A percentile compares a stretch with the other conserved stretches of the same genome.
phyloP scores from a whole-genome alignment of 257 asterid genomes.

The Primulina eburnea region DNA sequence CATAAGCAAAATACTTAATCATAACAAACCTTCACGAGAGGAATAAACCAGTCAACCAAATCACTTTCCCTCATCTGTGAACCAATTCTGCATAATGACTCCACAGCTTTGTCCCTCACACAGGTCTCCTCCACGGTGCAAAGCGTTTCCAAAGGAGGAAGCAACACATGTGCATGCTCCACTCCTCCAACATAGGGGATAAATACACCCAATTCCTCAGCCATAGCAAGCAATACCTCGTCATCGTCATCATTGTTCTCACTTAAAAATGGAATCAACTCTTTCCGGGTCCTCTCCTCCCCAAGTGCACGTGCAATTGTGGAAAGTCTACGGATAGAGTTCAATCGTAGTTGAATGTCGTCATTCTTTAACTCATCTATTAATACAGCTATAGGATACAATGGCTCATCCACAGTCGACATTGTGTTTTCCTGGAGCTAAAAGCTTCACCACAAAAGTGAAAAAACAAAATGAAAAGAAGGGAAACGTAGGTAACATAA shows the following conservation, averaged over 20 bases:
- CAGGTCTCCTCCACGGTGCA: constrained; percentile 90
- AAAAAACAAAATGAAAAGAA: not conserved
- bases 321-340: constrained; percentile 80
- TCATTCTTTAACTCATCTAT: constrained; percentile 94
- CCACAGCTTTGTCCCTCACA: constrained; percentile 93
- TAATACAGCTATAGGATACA: constrained; percentile 91
- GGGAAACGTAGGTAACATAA: no score
- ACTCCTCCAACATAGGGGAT: constrained; percentile 96
- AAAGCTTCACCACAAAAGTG: not conserved
- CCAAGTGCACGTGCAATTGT: constrained; percentile 98
- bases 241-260: constrained; percentile 97
- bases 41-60: constrained; percentile 50
- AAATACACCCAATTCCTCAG: constrained; percentile 88
- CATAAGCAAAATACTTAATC: not conserved
- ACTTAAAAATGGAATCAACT: constrained; percentile 74
- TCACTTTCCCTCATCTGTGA: constrained; percentile 88
- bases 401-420: constrained; percentile 45
- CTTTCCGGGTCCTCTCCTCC: constrained; percentile 90
- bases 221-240: constrained; percentile 92
- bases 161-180: constrained; percentile 86
- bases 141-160: constrained; percentile 45
- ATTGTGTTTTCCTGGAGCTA: constrained; percentile 16
- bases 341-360: constrained; percentile 76
- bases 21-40: constrained; percentile 46
- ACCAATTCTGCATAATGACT: constrained; percentile 87